Evolutionary conservation across 805 yeast genomes (phyloP).

Genomic region (Candida sonorensis): DNA sequence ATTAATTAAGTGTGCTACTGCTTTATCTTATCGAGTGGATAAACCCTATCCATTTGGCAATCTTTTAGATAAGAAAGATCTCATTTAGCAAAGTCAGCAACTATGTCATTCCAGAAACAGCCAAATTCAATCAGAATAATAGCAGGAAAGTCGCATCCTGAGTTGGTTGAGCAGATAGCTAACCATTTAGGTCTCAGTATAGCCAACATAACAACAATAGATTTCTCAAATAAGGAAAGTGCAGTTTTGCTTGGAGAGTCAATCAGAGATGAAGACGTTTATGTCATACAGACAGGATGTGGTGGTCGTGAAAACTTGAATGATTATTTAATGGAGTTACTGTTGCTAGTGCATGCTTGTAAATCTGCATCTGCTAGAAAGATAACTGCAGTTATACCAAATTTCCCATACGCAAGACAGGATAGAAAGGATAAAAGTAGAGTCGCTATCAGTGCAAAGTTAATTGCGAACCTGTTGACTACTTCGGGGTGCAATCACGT

Average conservation of each 20-base stretch:
- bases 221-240: slow-evolving; percentile 83
- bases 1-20: too few species aligned
- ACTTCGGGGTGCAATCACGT: slow-evolving; percentile 96
- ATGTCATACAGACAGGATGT: slow-evolving; percentile 77
- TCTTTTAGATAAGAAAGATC: too few species aligned
- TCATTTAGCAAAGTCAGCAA: too few species aligned
- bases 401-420: slow-evolving; percentile 95
- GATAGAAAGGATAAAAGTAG: slow-evolving; percentile 94
- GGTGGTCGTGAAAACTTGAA: slow-evolving; percentile 75
- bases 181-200: slow-evolving; percentile 56
- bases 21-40: too few species aligned
- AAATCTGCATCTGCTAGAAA: slow-evolving; percentile 92
- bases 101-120: slow-evolving; percentile 27
- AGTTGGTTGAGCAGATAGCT: slow-evolving; percentile 68
- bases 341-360: slow-evolving; percentile 90
- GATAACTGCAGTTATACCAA: slow-evolving; percentile 91
- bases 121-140: slow-evolving; percentile 44
- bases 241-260: slow-evolving; percentile 84
- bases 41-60: too few species aligned
- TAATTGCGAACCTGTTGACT: slow-evolving; percentile 83
- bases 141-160: slow-evolving; percentile 76
- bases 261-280: slow-evolving; percentile 86
- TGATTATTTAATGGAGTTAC: slow-evolving; percentile 79
- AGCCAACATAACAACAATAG: slow-evolving; percentile 73
- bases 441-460: slow-evolving; percentile 94